phyloP scores from a whole-genome alignment of 2,329 filamentous ascomycete species.

The Fusarium solani-melongenae region DNA sequence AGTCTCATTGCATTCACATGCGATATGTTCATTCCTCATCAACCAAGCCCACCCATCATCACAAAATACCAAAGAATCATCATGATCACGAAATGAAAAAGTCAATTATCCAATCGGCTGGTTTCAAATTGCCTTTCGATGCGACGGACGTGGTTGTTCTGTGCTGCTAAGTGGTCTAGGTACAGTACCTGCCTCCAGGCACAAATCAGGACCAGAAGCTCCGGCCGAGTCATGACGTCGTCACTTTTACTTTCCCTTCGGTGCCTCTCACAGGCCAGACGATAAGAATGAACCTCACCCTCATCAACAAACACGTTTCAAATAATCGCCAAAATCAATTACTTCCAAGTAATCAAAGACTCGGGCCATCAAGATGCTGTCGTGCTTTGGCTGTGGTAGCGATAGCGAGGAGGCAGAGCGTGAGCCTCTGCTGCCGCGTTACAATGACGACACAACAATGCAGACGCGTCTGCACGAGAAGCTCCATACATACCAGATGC shows the following conservation, averaged over 20 bases:
- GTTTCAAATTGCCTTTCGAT: neutral
- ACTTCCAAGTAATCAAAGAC: neutral
- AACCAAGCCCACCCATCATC: slow-evolving; percentile 28
- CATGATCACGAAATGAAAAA: slow-evolving; percentile 15
- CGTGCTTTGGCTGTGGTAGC: slow-evolving; percentile 72
- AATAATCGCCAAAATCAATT: neutral
- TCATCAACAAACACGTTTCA: neutral
- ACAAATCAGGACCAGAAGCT: slow-evolving; percentile 27
- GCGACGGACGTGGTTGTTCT: neutral
- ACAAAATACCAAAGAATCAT: slow-evolving; percentile 17
- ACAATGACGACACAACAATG: slow-evolving; percentile 82
- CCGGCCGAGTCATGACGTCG: slow-evolving; percentile 38
- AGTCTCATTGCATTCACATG: neutral
- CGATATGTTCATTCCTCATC: slow-evolving; percentile 4
- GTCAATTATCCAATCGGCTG: slow-evolving; percentile 12
- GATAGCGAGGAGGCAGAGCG: slow-evolving; percentile 67
- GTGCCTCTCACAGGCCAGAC: neutral
- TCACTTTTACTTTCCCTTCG: slow-evolving; percentile 8
- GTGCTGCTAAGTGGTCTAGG: neutral
- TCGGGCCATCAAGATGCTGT: slow-evolving; percentile 58
- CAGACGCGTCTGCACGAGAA: slow-evolving; percentile 87
- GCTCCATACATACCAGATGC: slow-evolving; percentile 93
- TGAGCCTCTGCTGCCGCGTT: slow-evolving; percentile 83
- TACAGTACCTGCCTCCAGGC: neutral
- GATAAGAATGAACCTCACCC: slow-evolving; percentile 5